These are phyloP conservation scores for Phyllosticta capitalensis DNA, from an alignment of 2,329 filamentous ascomycete species.

Conservation along the genomic window DNA sequence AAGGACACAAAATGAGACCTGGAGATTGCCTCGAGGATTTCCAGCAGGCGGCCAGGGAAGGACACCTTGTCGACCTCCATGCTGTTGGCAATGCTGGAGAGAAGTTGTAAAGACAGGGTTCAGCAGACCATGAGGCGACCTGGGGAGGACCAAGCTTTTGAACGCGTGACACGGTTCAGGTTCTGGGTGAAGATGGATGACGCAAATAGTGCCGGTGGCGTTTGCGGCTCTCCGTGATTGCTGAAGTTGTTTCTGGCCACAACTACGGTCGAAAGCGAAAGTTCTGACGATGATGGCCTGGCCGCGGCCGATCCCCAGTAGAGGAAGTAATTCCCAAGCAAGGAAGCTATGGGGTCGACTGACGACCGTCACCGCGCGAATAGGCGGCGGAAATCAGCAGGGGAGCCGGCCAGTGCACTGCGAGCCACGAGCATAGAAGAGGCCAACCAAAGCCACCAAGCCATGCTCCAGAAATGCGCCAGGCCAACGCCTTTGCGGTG, in stretches of 20 bases:
- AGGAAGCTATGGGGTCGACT: not conserved
- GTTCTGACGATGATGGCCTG: not conserved
- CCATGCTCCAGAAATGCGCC: not conserved
- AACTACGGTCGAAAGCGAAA: not conserved
- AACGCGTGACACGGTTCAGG: not conserved
- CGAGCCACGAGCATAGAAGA: not conserved
- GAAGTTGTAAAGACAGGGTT: not conserved
- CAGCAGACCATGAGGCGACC: not conserved
- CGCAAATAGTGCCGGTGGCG: not conserved
- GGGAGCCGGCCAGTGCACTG: not conserved
- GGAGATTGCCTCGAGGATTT: conserved; percentile 48
- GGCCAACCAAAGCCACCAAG: not conserved
- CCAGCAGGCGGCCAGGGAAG: conserved; percentile 43
- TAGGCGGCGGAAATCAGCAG: not conserved
- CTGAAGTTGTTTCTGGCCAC: not conserved
- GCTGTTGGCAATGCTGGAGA: conserved; percentile 26
- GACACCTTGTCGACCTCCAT: conserved; percentile 50
- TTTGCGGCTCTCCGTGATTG: not conserved
- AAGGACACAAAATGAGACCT: conserved; percentile 53
- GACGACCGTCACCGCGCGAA: not conserved
- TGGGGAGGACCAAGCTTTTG: not conserved
- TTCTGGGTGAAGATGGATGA: not conserved
- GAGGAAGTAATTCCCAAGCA: not conserved
- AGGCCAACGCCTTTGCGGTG: not conserved
- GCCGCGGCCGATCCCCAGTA: not conserved